Evolutionary conservation across 2,329 filamentous ascomycete genomes (phyloP).

Genomic region (Monosporascus sp.): DNA sequence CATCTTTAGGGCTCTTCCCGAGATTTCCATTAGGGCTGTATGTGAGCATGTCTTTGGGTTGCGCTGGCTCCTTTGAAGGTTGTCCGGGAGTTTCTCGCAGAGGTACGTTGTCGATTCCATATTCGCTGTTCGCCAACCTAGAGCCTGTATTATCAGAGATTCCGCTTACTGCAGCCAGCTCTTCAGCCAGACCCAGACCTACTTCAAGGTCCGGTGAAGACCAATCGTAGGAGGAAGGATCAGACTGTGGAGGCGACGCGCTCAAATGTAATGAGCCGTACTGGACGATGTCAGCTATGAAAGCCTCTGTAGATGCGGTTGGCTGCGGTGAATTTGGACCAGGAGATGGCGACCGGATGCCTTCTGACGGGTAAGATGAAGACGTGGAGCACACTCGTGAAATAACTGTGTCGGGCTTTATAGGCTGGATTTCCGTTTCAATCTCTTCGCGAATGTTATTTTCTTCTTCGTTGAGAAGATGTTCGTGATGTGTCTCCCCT

Average conservation of each 20-base stretch:
- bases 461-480: background rate
- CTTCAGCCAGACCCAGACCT: conserved; percentile 9
- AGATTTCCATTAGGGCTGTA: background rate
- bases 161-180: conserved; percentile 8
- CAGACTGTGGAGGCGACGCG: background rate
- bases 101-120: background rate
- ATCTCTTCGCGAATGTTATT: background rate
- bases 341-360: conserved; percentile 11
- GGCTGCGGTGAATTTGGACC: conserved; percentile 7
- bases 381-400: conserved; percentile 9
- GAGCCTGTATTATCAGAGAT: conserved; percentile 8
- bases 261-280: conserved; percentile 5
- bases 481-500: background rate
- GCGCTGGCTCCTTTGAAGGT: background rate
- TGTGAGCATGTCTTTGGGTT: background rate
- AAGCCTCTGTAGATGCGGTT: conserved; percentile 8
- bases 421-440: background rate
- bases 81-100: background rate
- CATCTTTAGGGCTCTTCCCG: background rate
- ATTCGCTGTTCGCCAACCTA: conserved; percentile 5
- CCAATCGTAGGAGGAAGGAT: conserved; percentile 1
- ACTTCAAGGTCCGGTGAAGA: background rate
- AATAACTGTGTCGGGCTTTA: conserved; percentile 1
- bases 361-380: conserved; percentile 17
- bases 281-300: conserved; percentile 10